phyloP scores from a whole-genome alignment of 768 basidiomycete genomes.

The Russula sp. region DNA sequence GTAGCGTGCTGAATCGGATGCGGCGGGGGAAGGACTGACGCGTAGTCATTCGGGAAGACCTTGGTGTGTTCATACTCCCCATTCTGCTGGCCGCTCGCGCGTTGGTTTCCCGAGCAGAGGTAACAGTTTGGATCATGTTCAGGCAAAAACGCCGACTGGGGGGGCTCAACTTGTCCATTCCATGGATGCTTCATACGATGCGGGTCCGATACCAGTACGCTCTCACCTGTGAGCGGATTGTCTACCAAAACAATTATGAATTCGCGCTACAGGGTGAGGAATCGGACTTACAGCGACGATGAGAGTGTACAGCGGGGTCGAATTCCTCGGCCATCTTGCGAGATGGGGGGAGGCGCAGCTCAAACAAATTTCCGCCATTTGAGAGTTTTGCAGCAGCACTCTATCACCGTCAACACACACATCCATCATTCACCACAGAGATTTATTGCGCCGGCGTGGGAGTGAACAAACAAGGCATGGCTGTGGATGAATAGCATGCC shows the following conservation, averaged over 20 bases:
- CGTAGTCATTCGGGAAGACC: conserved; percentile 77
- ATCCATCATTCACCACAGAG: neutral
- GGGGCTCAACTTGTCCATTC: conserved; percentile 77
- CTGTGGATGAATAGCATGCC: neutral
- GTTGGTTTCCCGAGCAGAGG: conserved; percentile 78
- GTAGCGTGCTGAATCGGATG: conserved; percentile 43
- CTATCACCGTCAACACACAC: neutral
- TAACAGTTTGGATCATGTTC: conserved; percentile 70
- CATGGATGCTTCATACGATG: conserved; percentile 89
- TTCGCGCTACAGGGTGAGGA: neutral
- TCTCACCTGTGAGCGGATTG: conserved; percentile 72
- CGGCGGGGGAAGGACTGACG: conserved; percentile 65
- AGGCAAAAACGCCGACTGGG: conserved; percentile 46
- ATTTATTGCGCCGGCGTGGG: neutral
- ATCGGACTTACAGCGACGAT: conserved; percentile 17
- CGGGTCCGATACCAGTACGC: conserved; percentile 72
- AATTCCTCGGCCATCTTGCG: conserved; percentile 14
- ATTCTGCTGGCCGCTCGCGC: conserved; percentile 66
- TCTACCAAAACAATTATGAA: conserved; percentile 35
- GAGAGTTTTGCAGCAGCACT: neutral
- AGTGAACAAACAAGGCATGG: neutral
- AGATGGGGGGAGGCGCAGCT: neutral
- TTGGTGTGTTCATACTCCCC: conserved; percentile 59
- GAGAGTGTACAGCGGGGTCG: conserved; percentile 15
- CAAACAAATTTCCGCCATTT: neutral